Conservation (phyloP, 2,329 filamentous ascomycete species). For the Clonostachys byssicola region DNA sequence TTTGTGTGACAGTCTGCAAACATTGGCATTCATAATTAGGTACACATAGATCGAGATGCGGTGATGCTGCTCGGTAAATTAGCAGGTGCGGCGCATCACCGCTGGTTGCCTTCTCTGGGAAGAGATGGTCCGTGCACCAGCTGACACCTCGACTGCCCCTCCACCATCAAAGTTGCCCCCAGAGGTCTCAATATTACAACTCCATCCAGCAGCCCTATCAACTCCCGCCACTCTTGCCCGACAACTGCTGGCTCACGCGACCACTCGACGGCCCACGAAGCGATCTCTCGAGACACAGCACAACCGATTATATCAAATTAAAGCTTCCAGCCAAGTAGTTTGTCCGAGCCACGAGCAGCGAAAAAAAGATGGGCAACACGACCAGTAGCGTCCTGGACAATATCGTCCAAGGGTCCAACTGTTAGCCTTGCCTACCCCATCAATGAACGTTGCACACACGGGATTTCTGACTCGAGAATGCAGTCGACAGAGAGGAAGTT, state of each 20-base stretch:
- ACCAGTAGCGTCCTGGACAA: constrained; percentile 80
- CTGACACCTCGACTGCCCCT: no score
- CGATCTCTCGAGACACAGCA: background rate
- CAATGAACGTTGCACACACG: background rate
- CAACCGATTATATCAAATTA: no score
- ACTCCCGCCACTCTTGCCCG: background rate
- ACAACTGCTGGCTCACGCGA: background rate
- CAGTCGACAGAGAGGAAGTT: constrained; percentile 96
- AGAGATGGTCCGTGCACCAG: no score
- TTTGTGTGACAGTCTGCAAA: no score
- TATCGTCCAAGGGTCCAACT: constrained; percentile 96
- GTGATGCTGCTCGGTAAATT: no score
- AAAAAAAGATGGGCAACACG: constrained; percentile 57
- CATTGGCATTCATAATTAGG: no score
- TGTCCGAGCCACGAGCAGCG: constrained; percentile 4
- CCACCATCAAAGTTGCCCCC: no score
- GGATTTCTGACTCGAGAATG: background rate
- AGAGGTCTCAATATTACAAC: background rate
- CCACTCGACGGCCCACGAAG: background rate
- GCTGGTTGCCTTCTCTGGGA: no score
- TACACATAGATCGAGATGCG: no score
- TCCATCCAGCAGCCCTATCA: background rate
- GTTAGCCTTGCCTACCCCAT: constrained; percentile 40
- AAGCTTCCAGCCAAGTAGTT: no score
- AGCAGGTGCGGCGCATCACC: no score